phyloP scores from a whole-genome alignment of 2,329 filamentous ascomycete species.

The Podosphaera xanthii region DNA sequence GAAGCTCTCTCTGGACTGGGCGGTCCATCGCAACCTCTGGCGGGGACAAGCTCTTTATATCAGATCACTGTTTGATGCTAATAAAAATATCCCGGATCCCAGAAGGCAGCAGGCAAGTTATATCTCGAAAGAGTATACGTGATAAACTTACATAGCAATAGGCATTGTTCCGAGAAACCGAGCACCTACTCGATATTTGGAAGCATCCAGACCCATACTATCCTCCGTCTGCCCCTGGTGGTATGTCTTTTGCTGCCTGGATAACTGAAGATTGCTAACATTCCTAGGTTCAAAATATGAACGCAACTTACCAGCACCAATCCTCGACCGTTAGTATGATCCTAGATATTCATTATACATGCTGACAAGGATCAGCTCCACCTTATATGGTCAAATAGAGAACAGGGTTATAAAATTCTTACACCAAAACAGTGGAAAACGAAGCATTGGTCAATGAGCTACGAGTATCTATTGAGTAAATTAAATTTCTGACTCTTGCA shows the following conservation, averaged over 20 bases:
- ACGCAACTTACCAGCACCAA: constrained; percentile 64
- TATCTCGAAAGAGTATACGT: background rate
- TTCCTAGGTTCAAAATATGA: constrained; percentile 75
- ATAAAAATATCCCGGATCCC: constrained; percentile 63
- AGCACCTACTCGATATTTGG: constrained; percentile 74
- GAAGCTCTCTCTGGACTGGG: constrained; percentile 88
- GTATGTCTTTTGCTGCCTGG: constrained; percentile 25
- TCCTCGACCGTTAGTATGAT: constrained; percentile 50
- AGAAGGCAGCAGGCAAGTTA: constrained; percentile 48
- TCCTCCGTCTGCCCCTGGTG: constrained; percentile 78
- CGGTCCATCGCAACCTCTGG: constrained; percentile 81
- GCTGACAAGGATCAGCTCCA: constrained; percentile 10
- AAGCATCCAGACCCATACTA: constrained; percentile 92
- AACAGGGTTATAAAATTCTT: background rate
- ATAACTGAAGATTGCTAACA: background rate
- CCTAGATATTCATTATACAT: background rate
- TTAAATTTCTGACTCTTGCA: no score
- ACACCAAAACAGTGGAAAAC: no score
- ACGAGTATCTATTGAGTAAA: no score
- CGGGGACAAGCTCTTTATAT: constrained; percentile 92
- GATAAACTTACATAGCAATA: constrained; percentile 19
- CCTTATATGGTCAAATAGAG: constrained; percentile 9
- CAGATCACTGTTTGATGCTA: constrained; percentile 82
- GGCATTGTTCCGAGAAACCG: constrained; percentile 70
- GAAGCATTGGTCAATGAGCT: no score